A percentile compares a stretch with the other conserved stretches of the same genome.
These are phyloP conservation scores for Plasmodium vivax DNA, from an alignment of 169 alveolate species.

Conservation along the genomic window DNA sequence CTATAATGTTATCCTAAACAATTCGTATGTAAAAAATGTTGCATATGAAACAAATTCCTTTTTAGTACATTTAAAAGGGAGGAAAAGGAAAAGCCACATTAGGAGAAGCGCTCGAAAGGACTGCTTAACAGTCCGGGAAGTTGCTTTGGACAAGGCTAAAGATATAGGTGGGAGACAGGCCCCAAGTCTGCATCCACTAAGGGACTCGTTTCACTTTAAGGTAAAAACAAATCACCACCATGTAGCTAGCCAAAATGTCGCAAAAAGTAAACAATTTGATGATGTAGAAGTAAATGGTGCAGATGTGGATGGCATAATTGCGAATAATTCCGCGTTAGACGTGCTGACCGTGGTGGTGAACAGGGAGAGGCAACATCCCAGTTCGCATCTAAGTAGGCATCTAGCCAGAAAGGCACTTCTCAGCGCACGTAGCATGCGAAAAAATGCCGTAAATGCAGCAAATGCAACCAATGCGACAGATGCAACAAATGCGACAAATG, in stretches of 20 bases:
- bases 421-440: background rate
- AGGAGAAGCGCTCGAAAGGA: constrained; percentile 22
- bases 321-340: background rate
- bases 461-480: too few species aligned
- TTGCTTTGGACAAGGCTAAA: constrained; percentile 20
- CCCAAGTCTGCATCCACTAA: constrained; percentile 12
- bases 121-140: background rate
- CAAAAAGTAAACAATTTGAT: background rate
- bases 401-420: background rate
- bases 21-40: constrained; percentile 29
- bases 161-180: background rate
- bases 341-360: background rate
- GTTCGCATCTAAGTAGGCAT: constrained; percentile 9
- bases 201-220: background rate
- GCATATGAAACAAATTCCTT: constrained; percentile 11
- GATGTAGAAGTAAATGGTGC: constrained; percentile 3
- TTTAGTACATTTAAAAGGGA: constrained; percentile 50
- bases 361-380: constrained; percentile 14
- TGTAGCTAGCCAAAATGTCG: constrained; percentile 15
- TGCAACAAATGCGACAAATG: too few species aligned
- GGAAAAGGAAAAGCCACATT: constrained; percentile 10
- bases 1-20: constrained; percentile 23
- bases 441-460: too few species aligned
- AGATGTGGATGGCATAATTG: background rate
- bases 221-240: background rate